Evolutionary conservation across 108 stramenopile species (phyloP).

Genomic region (Cyclotella atomus): DNA sequence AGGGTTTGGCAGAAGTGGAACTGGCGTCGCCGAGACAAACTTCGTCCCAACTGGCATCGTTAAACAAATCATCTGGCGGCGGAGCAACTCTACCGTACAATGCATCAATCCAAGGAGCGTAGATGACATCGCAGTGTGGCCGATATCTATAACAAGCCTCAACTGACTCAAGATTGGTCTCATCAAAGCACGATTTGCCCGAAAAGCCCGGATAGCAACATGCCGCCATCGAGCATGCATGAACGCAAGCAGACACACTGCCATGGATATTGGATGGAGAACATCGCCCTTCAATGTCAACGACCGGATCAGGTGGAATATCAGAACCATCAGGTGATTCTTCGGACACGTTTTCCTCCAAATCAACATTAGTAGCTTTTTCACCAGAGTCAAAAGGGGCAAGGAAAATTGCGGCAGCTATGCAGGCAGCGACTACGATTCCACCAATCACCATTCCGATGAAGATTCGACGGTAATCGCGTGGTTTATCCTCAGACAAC

Average conservation of each 20-base stretch:
- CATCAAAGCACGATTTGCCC: constrained; percentile 14
- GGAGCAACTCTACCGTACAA: background rate
- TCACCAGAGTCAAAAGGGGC: too few species aligned
- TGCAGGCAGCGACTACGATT: background rate
- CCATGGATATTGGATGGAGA: constrained; percentile 4
- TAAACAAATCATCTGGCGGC: constrained; percentile 7
- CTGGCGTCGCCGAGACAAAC: background rate
- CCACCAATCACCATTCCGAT: background rate
- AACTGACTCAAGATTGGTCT: background rate
- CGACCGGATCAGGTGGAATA: background rate
- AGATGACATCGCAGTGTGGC: constrained; percentile 14
- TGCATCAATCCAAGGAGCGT: constrained; percentile 1
- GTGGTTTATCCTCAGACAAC: background rate
- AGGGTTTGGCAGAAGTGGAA: background rate
- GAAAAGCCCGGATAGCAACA: constrained; percentile 17
- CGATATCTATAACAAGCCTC: background rate
- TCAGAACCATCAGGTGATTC: background rate
- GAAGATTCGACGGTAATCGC: background rate
- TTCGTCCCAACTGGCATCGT: constrained; percentile 13
- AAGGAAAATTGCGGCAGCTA: background rate
- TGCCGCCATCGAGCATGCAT: background rate
- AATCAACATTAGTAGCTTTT: background rate
- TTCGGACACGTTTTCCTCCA: background rate
- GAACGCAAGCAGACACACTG: background rate
- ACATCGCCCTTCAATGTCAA: constrained; percentile 4